Base-by-base conservation (phyloP, 768 basidiomycete genomes). In the Scleroderma bovista region DNA sequence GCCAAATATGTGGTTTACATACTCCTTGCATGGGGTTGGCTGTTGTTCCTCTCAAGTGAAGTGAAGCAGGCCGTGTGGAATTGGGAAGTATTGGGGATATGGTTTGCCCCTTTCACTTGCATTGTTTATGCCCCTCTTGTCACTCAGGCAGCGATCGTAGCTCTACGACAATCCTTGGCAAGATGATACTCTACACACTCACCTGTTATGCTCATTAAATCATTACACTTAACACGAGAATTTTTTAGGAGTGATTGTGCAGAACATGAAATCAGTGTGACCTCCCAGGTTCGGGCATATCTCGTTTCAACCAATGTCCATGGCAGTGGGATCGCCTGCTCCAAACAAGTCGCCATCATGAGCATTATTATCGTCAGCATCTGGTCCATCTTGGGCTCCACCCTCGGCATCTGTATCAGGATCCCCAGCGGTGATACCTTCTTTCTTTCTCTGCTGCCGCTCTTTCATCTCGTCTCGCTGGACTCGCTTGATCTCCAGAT, bases 71-170 rank as follows among this genome's bases (percentile, higher is more conserved):
- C 79, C 15, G 56, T 91, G 11, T 83, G 81, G 81, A 74, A 90
- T 53, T 93, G 89, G 89, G 75, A 90, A 51, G 70, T 90, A 22
- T 65, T 92, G 10, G 80, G 82, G 1, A 83, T 84, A 23, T 94
- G 90, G 91, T 86, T 89, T 59, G 79, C 84, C 19, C 90, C 90
- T 2, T 84, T 92, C 54, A 70, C 87, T 33, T 91, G 87, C 62
- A 69, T 86, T n/a, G 78, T 92, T 16, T 92, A 89, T 56, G 71
- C 75, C 10, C 89, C 91, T 8, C 70, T 92, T 22, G 74, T 86
- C 43, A 64, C 89, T 54, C 89, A 92, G 65, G 83, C 81, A 15
- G 80, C 75, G 34, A 68, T 87, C 44, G 78, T 82, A 37, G 75
- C 76, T 57, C 60, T 80, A 19, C 59, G 75, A 46, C 68, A 69